A percentile compares a stretch with the other conserved stretches of the same genome.
Conservation (phyloP, 441 rosid genomes). For the Populus tomentosa region DNA sequence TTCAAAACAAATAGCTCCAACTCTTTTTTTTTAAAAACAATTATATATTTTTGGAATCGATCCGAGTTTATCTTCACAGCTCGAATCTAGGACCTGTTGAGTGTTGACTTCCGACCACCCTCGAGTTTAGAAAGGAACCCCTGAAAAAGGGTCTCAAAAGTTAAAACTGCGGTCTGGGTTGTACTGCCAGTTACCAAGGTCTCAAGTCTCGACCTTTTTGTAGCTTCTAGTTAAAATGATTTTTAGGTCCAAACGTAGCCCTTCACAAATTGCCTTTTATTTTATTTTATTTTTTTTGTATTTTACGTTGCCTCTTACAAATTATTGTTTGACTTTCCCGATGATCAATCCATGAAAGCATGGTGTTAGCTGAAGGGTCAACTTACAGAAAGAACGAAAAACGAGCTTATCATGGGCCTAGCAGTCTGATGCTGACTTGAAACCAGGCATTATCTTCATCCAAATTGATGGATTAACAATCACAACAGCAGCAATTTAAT, state of each 20-base stretch:
- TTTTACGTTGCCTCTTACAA: not conserved
- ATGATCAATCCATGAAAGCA: not conserved
- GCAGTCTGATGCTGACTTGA: conserved; percentile 7
- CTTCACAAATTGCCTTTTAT: not conserved
- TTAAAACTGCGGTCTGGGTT: too few relatives aligned
- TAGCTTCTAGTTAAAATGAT: not conserved
- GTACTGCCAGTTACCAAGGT: too few relatives aligned
- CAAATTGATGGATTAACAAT: conserved; percentile 6
- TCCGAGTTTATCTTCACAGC: too few relatives aligned
- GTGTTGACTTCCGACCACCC: not conserved
- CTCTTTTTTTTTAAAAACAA: too few relatives aligned
- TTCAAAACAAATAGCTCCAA: too few relatives aligned
- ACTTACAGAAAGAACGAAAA: not conserved
- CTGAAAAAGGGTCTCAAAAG: too few relatives aligned
- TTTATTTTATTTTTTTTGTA: too few relatives aligned
- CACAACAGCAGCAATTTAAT: not conserved
- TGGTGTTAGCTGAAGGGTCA: not conserved
- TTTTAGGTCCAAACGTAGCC: not conserved
- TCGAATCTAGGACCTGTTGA: not conserved
- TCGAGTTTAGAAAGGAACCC: too few relatives aligned
- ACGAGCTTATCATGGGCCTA: not conserved
- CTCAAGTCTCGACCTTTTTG: not conserved
- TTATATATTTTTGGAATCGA: too few relatives aligned
- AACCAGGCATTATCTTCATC: conserved; percentile 5
- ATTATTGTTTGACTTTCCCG: not conserved